Evolutionary conservation across 2,329 filamentous ascomycete genomes (phyloP).

Genomic region (Aspergillus sp.): DNA sequence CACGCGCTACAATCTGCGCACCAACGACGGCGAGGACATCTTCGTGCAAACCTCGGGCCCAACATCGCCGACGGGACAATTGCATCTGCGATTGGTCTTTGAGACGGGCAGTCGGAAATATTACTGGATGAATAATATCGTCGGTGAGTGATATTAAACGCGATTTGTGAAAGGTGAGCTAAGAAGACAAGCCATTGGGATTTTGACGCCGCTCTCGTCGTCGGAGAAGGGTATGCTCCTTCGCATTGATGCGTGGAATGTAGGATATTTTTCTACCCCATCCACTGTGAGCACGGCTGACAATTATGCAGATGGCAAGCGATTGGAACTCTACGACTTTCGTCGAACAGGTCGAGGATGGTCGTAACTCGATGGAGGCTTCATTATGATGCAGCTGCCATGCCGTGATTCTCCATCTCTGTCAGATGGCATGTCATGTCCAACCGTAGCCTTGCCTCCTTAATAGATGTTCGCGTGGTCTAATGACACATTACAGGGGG

Average conservation of each 20-base stretch:
- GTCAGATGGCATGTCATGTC: no score
- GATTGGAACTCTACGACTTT: slow-evolving; percentile 22
- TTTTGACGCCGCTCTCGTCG: slow-evolving; percentile 13
- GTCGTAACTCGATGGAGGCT: no score
- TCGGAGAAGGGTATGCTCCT: slow-evolving; percentile 11
- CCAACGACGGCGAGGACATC: slow-evolving; percentile 24
- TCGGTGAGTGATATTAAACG: slow-evolving; percentile 17
- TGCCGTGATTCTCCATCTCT: no score
- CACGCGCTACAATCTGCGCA: slow-evolving; percentile 28
- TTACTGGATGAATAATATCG: slow-evolving; percentile 29
- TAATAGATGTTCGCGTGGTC: no score
- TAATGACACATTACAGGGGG: no score
- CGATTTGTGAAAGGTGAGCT: no score
- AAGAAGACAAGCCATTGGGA: slow-evolving; percentile 18
- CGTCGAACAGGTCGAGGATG: not conserved
- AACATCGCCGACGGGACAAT: slow-evolving; percentile 14
- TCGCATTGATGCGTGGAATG: slow-evolving; percentile 29
- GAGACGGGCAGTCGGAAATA: slow-evolving; percentile 23
- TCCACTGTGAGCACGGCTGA: not conserved
- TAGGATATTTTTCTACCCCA: slow-evolving; percentile 7
- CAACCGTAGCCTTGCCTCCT: no score
- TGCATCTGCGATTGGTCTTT: slow-evolving; percentile 24
- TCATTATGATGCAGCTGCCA: no score
- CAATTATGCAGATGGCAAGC: slow-evolving; percentile 14
- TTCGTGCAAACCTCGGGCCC: slow-evolving; percentile 23